Evolutionary conservation across 2,329 filamentous ascomycete genomes (phyloP), one percentile per base, ranked within the genome.

Genomic region (Cladophialophora immunda): DNA sequence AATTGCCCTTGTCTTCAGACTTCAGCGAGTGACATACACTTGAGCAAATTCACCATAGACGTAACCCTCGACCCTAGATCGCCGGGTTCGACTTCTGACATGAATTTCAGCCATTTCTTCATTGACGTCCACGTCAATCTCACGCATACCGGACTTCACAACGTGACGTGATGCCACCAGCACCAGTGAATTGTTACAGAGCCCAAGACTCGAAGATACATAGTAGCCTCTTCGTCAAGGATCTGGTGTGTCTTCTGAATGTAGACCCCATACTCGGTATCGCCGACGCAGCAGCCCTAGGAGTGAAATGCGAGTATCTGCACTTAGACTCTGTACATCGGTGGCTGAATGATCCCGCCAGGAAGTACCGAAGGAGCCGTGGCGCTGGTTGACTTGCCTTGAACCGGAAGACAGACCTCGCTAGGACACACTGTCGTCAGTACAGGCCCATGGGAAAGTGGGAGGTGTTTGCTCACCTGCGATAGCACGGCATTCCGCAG

Each of bases 401-500:
- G 36, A 38, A 25, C n/a, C 7, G 19, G 30, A 19, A 62, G 47
- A 32, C 17, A 38, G 25, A 45, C 15, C 19, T 32, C 38, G 19
- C n/a, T 19, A 38, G 47, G 27, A 29, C 17, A 11, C 8, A 15
- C 45, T 3, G 1, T 4, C 2, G 45, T 50, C 45, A 50, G 22
- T 2, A 4, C 17, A 13, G 19, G 19, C 22, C 25, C 22, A 50
- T 3, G 4, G 22, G n/a, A 27, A 47, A 9, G 6, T 19, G 22
- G 3, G 2, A 7, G 19, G 13, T 25, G 9, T 50, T 15, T 27
- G 22, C 59, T 13, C 55, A 64, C 61, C 38, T 59, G n/a, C 56
- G 73, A 74, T 13, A 75, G 77, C 47, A 70, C 60, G 17, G 69
- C 75, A 76, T 61, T 76, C 66, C 62, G 57, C 66, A 68, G 34